Conservation (phyloP, 768 basidiomycete genomes). For the Royoungia palumana region DNA sequence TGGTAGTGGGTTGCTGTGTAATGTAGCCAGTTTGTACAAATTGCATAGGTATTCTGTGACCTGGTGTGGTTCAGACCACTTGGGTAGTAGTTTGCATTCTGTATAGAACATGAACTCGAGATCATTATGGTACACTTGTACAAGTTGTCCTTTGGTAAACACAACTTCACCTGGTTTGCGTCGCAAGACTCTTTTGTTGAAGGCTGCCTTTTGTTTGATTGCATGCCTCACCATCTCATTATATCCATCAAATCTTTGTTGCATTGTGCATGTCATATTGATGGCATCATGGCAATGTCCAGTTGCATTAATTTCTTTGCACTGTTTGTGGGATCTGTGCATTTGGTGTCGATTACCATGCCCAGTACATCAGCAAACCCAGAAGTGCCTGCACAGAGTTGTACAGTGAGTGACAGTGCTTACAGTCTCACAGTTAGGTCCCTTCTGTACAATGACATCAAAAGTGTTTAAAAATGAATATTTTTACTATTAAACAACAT, state of each 20-base stretch:
- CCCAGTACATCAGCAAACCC: too few species aligned
- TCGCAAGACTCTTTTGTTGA: not conserved
- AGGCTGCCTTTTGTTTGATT: not conserved
- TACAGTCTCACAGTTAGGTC: too few species aligned
- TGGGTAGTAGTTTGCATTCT: not conserved
- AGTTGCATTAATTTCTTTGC: not conserved
- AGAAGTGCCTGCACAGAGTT: too few species aligned
- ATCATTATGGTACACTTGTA: not conserved
- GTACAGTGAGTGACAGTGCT: too few species aligned
- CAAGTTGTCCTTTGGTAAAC: too few species aligned
- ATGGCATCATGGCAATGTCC: not conserved
- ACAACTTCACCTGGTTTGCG: not conserved
- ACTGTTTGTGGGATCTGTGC: not conserved
- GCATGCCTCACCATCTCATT: not conserved
- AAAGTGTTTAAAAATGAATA: too few species aligned
- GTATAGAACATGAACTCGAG: not conserved
- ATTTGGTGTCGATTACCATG: not conserved
- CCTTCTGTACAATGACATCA: too few species aligned
- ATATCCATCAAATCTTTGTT: not conserved
- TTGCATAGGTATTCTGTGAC: not conserved
- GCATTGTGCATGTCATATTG: not conserved
- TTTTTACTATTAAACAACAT: too few species aligned
- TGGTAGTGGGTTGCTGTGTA: too few species aligned
- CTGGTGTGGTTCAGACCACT: not conserved
- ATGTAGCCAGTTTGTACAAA: too few species aligned